These are phyloP conservation scores for Penicillium atrosanguineum DNA, from an alignment of 495 filamentous ascomycete genomes.

Conservation along the genomic window DNA sequence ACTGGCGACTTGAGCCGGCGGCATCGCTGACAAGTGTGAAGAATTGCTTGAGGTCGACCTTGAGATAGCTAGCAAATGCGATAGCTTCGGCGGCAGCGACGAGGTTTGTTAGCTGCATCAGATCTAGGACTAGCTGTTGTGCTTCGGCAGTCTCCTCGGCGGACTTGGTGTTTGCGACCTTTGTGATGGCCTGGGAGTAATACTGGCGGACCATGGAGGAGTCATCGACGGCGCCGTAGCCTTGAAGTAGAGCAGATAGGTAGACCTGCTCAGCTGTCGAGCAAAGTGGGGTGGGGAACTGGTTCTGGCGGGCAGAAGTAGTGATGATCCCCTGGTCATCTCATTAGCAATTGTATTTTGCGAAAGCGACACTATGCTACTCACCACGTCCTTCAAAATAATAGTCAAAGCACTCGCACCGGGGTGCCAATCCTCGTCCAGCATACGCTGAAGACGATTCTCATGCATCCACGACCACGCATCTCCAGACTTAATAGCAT, in stretches of 20 bases:
- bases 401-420: constrained; percentile 68
- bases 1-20: constrained; percentile 63
- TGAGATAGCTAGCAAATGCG: constrained; percentile 59
- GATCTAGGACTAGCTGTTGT: constrained; percentile 53
- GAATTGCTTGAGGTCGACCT: constrained; percentile 63
- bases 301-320: constrained; percentile 55
- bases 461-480: constrained; percentile 81
- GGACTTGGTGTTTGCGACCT: constrained; percentile 25
- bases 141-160: constrained; percentile 29
- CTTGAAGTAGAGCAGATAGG: constrained; percentile 55
- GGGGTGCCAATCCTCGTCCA: constrained; percentile 64
- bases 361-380: constrained; percentile 8
- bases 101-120: constrained; percentile 64
- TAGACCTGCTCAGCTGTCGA: constrained; percentile 72
- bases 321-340: constrained; percentile 65
- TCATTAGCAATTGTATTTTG: constrained; percentile 3
- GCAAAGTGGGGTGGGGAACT: constrained; percentile 68
- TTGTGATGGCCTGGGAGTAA: constrained; percentile 37
- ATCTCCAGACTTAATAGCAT: constrained; percentile 56
- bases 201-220: constrained; percentile 67
- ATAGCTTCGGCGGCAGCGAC: constrained; percentile 65
- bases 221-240: constrained; percentile 66
- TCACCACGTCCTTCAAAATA: constrained; percentile 73
- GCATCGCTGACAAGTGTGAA: constrained; percentile 67
- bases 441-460: constrained; percentile 67